Conservation (phyloP, 805 yeast species). For the Ogataea minuta region DNA sequence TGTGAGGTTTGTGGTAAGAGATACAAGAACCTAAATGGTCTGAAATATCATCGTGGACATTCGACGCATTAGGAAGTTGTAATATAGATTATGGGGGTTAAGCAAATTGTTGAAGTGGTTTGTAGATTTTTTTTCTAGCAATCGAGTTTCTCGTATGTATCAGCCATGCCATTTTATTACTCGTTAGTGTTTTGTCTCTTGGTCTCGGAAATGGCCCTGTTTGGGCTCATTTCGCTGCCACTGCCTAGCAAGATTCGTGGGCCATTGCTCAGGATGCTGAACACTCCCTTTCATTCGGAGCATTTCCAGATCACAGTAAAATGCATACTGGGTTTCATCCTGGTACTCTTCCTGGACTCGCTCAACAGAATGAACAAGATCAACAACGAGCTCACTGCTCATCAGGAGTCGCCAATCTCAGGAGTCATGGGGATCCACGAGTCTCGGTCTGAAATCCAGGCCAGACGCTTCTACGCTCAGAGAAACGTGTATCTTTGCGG, state of each 20-base stretch:
- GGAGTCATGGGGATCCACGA: conserved; percentile 36
- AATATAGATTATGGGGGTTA: conserved; percentile 6
- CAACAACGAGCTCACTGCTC: conserved; percentile 51
- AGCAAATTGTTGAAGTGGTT: neutral
- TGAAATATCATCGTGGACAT: conserved; percentile 96
- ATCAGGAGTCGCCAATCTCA: conserved; percentile 25
- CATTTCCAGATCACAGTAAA: conserved; percentile 75
- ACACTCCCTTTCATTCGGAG: conserved; percentile 67
- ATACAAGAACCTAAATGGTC: conserved; percentile 92
- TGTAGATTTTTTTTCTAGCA: conserved; percentile 5
- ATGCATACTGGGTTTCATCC: conserved; percentile 79
- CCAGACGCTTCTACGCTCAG: conserved; percentile 92
- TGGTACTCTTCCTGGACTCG: conserved; percentile 82
- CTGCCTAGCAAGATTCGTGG: conserved; percentile 74
- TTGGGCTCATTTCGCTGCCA: conserved; percentile 80
- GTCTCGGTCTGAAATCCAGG: conserved; percentile 81
- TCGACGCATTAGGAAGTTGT: conserved; percentile 64
- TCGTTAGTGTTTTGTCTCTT: conserved; percentile 63
- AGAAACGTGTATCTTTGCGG: conserved; percentile 96
- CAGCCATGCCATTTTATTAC: conserved; percentile 32
- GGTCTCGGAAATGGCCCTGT: conserved; percentile 72
- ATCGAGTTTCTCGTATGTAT: conserved; percentile 3
- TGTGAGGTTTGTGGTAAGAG: conserved; percentile 98
- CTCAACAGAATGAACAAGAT: conserved; percentile 78
- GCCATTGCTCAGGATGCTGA: conserved; percentile 58